Percentiles rank a stretch among this genome's conserved stretches.
Conservation (phyloP, 441 rosid genomes). For the Bocquillonia castaneifolia region DNA sequence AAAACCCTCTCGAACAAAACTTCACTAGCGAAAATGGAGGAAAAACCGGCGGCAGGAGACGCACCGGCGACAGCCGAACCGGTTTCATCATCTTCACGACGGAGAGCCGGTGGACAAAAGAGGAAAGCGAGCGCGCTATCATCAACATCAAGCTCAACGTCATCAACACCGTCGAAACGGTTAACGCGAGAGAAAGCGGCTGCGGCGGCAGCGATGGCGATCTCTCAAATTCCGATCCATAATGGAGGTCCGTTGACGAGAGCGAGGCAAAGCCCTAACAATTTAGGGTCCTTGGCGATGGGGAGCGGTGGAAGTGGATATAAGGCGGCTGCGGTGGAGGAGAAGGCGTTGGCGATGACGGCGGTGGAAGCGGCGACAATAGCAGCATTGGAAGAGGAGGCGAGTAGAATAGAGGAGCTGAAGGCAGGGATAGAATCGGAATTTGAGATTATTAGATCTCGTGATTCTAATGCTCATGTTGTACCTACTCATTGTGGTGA, state of each 20-base stretch:
- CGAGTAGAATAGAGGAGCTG: conserved; percentile 65
- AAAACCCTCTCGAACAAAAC: conserved; percentile 15
- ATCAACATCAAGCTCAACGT: conserved; percentile 35
- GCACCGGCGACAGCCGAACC: conserved; percentile 55
- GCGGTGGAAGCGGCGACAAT: conserved; percentile 17
- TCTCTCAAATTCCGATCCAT: conserved; percentile 55
- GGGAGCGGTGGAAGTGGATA: not conserved
- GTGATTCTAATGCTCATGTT: conserved; percentile 59
- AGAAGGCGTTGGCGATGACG: conserved; percentile 27
- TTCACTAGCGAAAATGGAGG: conserved; percentile 41
- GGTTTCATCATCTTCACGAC: conserved; percentile 51
- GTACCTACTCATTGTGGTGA: conserved; percentile 90
- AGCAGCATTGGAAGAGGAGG: conserved; percentile 40
- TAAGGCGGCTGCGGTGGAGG: conserved; percentile 35
- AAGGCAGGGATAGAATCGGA: conserved; percentile 74
- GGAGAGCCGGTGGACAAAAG: conserved; percentile 65
- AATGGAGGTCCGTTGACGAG: conserved; percentile 92
- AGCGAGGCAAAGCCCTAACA: conserved; percentile 75
- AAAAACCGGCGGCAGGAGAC: conserved; percentile 43
- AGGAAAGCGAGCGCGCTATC: conserved; percentile 55
- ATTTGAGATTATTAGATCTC: conserved; percentile 76
- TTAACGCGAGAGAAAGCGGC: conserved; percentile 75
- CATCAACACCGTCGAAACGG: conserved; percentile 63
- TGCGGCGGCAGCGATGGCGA: too few relatives aligned
- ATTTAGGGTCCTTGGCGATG: conserved; percentile 14